Conservation (phyloP, 768 basidiomycete genomes). For the Stropharia rugosoannulata region DNA sequence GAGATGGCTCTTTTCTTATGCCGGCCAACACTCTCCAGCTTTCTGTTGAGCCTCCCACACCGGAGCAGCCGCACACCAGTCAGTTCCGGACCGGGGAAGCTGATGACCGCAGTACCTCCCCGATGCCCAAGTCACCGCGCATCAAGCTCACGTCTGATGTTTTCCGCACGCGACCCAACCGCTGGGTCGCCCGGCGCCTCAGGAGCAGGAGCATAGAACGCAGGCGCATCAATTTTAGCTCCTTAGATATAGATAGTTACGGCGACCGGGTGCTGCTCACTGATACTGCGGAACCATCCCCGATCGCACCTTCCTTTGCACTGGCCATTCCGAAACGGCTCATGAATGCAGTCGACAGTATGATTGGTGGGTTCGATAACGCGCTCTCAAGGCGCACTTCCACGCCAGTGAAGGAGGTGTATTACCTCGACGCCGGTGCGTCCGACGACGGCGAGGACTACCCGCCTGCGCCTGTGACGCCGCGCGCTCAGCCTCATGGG, state of each 20-base stretch:
- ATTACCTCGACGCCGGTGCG: background rate
- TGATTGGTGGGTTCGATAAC: constrained; percentile 31
- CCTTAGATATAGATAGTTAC: constrained; percentile 4
- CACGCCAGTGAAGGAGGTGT: background rate
- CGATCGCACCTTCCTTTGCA: background rate
- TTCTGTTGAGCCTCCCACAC: constrained; percentile 43
- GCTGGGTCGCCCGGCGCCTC: constrained; percentile 61
- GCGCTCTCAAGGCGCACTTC: background rate
- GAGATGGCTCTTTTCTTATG: constrained; percentile 2
- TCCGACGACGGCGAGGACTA: background rate
- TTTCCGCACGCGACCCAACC: constrained; percentile 54
- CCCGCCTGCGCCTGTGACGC: background rate
- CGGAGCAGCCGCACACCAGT: constrained; percentile 23
- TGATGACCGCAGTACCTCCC: background rate
- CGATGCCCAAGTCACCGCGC: constrained; percentile 27
- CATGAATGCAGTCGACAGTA: constrained; percentile 34
- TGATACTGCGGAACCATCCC: background rate
- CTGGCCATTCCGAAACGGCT: constrained; percentile 6
- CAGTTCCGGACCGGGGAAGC: background rate
- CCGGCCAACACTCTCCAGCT: constrained; percentile 28
- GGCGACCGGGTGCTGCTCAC: background rate
- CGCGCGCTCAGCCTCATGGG: background rate
- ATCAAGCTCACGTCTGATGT: constrained; percentile 46
- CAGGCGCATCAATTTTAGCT: constrained; percentile 5
- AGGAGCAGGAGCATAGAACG: constrained; percentile 22